Base-by-base conservation (phyloP, 352 stramenopile genomes). In the Phytophthora uliginosa region DNA sequence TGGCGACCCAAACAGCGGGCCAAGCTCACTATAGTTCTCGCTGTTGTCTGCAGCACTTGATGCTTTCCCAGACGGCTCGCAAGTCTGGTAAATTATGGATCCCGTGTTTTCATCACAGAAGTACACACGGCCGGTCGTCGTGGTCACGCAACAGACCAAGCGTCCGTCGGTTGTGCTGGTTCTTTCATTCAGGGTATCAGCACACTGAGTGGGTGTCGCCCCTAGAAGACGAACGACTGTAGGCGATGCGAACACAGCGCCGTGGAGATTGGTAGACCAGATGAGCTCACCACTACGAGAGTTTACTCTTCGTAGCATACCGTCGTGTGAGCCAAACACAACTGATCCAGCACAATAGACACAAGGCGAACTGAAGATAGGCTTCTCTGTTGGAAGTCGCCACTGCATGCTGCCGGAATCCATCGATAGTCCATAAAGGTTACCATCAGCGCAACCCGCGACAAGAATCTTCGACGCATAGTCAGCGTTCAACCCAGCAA, bases 291-390 rank as follows among this genome's bases (percentile, higher is more conserved):
- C 85, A 38, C 45, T 72, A 9, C 24, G 40, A 28, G 54, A 68
- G 20, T 76, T 33, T 8, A 88, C 67, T 53, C 86, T 89, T 40
- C 80, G 71, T 20, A 92, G 63, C 26, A 59, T 65, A 0, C 83
- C 81, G 40, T 91, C 85, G 33, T 92, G 83, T 50, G 83, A 92
- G 2, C 85, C 83, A 65, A 92, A 70, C 3, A 91, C 63, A 0
- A 74, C 50, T 0, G 24, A 76, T 12, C 57, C 59, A 8, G 33
- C 31, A 7, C 10, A 7, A 38, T 83, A 91, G 24, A 91, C 55
- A 36, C 76, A 84, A 18, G 83, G 85, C 2, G 83, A 88, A 60
- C 81, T 88, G 60, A 92, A 91, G 54, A 92, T 79, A 7, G 85
- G 82, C 36, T 90, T 89, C 0, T 75, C 48, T 0, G 85, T 91